Evolutionary conservation across 2,329 filamentous ascomycete genomes (phyloP).

Genomic region (Penicillium sp.): DNA sequence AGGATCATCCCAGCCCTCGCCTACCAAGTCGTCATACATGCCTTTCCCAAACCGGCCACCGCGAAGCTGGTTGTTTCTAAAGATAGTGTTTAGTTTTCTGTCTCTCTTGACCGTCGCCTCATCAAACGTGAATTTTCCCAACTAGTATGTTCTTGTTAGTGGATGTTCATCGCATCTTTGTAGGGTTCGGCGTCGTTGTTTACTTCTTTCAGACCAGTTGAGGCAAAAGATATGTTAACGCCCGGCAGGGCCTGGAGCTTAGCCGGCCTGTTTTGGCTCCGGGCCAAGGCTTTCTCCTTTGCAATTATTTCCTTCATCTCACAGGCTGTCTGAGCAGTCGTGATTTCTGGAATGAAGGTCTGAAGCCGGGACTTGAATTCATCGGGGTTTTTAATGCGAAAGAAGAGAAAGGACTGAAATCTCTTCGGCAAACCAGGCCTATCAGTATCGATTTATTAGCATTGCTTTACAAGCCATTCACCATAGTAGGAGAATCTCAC

Average conservation of each 20-base stretch:
- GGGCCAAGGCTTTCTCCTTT: background rate
- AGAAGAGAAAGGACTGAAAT: constrained; percentile 7
- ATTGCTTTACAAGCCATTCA: no score
- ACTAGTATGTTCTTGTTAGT: no score
- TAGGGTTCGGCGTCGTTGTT: background rate
- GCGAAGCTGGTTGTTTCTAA: constrained; percentile 1
- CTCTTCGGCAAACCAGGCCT: constrained; percentile 15
- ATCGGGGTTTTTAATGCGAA: constrained; percentile 1
- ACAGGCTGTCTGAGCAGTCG: background rate
- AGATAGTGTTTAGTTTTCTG: background rate
- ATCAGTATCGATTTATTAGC: background rate
- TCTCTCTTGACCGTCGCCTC: background rate
- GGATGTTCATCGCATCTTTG: no score
- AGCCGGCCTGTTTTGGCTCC: background rate
- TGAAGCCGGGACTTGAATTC: constrained; percentile 2
- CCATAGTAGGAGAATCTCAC: no score
- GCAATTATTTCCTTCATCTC: background rate
- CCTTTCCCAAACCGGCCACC: constrained; percentile 13
- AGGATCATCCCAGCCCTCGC: constrained; percentile 7
- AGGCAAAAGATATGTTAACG: constrained; percentile 12
- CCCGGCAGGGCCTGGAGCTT: background rate
- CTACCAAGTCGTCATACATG: constrained; percentile 10
- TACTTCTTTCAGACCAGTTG: constrained; percentile 10
- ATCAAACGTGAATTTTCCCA: background rate
- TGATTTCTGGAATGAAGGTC: constrained; percentile 1